These are phyloP conservation scores for Apophysomyces elegans DNA, from an alignment of 371 early-diverging fungal genomes.

Conservation along the genomic window DNA sequence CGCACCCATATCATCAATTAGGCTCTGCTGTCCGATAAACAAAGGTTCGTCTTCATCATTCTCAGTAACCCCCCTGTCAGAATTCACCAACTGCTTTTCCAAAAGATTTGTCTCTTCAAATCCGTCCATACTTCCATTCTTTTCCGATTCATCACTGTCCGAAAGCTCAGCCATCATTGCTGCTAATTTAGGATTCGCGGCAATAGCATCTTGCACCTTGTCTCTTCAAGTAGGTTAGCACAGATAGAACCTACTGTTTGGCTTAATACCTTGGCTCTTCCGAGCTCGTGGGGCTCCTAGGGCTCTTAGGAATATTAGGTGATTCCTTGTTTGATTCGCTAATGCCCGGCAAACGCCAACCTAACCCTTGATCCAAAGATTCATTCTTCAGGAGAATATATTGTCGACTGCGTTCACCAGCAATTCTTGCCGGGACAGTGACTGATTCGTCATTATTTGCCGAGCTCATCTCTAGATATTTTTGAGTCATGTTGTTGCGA, in stretches of 20 bases:
- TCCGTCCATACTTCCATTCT: conserved; percentile 21
- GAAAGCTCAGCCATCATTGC: conserved; percentile 24
- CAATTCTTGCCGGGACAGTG: conserved; percentile 64
- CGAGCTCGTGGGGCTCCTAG: background rate
- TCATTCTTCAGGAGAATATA: conserved; percentile 88
- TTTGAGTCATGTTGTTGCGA: conserved; percentile 87
- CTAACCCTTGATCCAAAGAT: conserved; percentile 58
- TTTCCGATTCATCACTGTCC: conserved; percentile 9
- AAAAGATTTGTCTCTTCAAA: background rate
- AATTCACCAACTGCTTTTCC: background rate
- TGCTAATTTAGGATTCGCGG: conserved; percentile 37
- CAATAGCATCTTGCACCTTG: conserved; percentile 38
- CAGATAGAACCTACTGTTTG: background rate
- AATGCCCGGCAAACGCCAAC: conserved; percentile 70
- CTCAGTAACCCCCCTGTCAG: conserved; percentile 4
- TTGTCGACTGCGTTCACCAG: conserved; percentile 79
- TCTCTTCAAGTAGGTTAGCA: conserved; percentile 17
- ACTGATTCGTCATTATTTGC: conserved; percentile 14
- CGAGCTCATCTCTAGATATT: conserved; percentile 61
- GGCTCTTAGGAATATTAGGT: background rate
- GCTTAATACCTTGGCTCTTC: conserved; percentile 6
- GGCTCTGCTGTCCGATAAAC: conserved; percentile 1
- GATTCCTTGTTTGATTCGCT: conserved; percentile 25
- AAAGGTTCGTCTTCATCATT: conserved; percentile 44
- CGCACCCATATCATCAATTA: conserved; percentile 42